A percentile compares a stretch with the other conserved stretches of the same genome.
These are phyloP conservation scores for Penstemon davidsonii DNA, from an alignment of 257 asterid species.

Conservation along the genomic window DNA sequence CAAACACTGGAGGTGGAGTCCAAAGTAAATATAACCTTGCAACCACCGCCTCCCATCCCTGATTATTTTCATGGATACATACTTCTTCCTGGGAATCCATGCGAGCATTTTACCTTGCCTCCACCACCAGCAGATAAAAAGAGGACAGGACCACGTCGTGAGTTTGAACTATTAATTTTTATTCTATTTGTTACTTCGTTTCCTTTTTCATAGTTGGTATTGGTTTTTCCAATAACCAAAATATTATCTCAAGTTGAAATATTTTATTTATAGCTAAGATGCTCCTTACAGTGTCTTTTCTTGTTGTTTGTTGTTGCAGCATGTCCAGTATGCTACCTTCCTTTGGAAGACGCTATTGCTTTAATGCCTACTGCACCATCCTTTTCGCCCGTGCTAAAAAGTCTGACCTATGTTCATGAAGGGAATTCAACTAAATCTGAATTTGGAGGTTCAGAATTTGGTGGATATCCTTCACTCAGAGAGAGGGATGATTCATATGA, in stretches of 20 bases:
- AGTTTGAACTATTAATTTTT: conserved; percentile 32
- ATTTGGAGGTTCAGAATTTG: conserved; percentile 94
- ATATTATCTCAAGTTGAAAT: not conserved
- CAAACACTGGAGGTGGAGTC: conserved; percentile 23
- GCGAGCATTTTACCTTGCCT: conserved; percentile 79
- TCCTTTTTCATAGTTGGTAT: not conserved
- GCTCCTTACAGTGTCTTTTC: not conserved
- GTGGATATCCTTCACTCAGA: conserved; percentile 77
- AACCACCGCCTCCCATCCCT: conserved; percentile 40
- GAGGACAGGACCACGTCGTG: conserved; percentile 92
- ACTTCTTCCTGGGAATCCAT: conserved; percentile 93
- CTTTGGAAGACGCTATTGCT: conserved; percentile 71
- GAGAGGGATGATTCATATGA: conserved; percentile 80
- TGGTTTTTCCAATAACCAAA: not conserved
- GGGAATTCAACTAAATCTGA: conserved; percentile 64
- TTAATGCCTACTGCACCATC: conserved; percentile 76
- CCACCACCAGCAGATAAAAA: conserved; percentile 94
- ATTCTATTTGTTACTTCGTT: not conserved
- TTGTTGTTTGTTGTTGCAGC: conserved; percentile 52
- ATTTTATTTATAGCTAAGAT: too few relatives aligned
- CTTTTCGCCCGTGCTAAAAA: conserved; percentile 69
- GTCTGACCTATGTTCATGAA: conserved; percentile 66
- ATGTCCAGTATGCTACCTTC: conserved; percentile 94
- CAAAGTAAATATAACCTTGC: conserved; percentile 30
- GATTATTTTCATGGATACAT: conserved; percentile 68